A percentile compares a stretch with the other conserved stretches of the same genome.
Conservation (phyloP, 2,329 filamentous ascomycete genomes). For the Peltaster fructicola region DNA sequence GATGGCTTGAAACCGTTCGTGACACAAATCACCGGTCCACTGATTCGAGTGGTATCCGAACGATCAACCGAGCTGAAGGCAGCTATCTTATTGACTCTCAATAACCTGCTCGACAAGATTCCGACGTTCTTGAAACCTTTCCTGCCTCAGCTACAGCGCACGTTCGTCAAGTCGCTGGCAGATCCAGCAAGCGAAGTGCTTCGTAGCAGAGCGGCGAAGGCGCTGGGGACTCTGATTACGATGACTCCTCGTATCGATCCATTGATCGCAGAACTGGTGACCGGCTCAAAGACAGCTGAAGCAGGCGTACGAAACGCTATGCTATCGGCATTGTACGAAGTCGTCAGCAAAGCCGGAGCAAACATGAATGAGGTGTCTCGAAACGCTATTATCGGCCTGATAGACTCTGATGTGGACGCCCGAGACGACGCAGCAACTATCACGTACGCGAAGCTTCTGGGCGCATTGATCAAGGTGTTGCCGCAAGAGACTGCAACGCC, state of each 20-base stretch:
- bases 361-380: slow-evolving; percentile 92
- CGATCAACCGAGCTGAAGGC: slow-evolving; percentile 91
- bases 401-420: slow-evolving; percentile 68
- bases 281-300: slow-evolving; percentile 85
- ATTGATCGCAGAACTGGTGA: slow-evolving; percentile 77
- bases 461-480: slow-evolving; percentile 75
- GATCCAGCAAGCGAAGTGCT: slow-evolving; percentile 83
- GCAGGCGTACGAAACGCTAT: slow-evolving; percentile 81
- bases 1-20: slow-evolving; percentile 85
- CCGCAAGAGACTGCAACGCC: slow-evolving; percentile 48
- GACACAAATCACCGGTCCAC: slow-evolving; percentile 88
- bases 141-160: slow-evolving; percentile 86
- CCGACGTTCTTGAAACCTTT: slow-evolving; percentile 90
- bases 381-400: slow-evolving; percentile 67
- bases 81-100: slow-evolving; percentile 82
- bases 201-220: slow-evolving; percentile 76
- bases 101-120: slow-evolving; percentile 93
- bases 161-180: slow-evolving; percentile 88
- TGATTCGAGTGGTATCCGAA: slow-evolving; percentile 95
- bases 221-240: slow-evolving; percentile 85
- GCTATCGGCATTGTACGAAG: slow-evolving; percentile 91
- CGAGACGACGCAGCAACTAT: slow-evolving; percentile 58
- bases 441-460: slow-evolving; percentile 77
- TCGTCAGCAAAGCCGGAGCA: slow-evolving; percentile 80
- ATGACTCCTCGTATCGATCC: slow-evolving; percentile 91